Percentiles rank a stretch among this genome's conserved stretches.
Conservation (phyloP, 768 basidiomycete species). For the Rhizopogon vinicolor region DNA sequence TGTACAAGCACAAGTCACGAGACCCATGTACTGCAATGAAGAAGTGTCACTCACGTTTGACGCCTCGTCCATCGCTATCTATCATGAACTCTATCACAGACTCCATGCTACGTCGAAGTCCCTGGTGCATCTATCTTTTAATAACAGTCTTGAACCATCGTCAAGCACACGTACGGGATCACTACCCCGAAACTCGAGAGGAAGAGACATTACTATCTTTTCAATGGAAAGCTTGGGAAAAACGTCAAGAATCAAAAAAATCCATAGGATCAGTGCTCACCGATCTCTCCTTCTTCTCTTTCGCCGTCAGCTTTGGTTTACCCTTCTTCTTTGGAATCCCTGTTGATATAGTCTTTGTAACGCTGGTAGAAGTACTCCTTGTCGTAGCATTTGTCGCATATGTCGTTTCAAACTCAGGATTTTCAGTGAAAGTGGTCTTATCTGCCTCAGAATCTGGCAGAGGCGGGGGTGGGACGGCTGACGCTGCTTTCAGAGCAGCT, state of each 20-base stretch:
- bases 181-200: conserved; percentile 86
- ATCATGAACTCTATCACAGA: conserved; percentile 73
- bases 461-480: conserved; percentile 23
- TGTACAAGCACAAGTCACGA: conserved; percentile 24
- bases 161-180: conserved; percentile 61
- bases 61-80: conserved; percentile 52
- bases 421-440: conserved; percentile 25
- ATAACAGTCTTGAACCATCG: neutral
- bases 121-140: conserved; percentile 34
- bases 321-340: conserved; percentile 46
- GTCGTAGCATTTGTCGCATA: conserved; percentile 26
- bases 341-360: conserved; percentile 35
- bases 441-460: conserved; percentile 20
- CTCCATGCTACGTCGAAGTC: conserved; percentile 75
- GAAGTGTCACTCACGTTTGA: conserved; percentile 44
- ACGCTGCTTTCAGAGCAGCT: conserved; percentile 42
- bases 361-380: conserved; percentile 27
- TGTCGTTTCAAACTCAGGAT: conserved; percentile 30
- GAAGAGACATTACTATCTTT: conserved; percentile 68
- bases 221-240: conserved; percentile 52
- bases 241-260: neutral
- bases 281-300: conserved; percentile 80
- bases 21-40: neutral
- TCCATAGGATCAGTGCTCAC: conserved; percentile 32
- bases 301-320: conserved; percentile 67